Percentiles rank a stretch among this genome's conserved stretches.
These are phyloP conservation scores for Arthrobotrys megalospora DNA, from an alignment of 2,329 filamentous ascomycete species.

Conservation along the genomic window DNA sequence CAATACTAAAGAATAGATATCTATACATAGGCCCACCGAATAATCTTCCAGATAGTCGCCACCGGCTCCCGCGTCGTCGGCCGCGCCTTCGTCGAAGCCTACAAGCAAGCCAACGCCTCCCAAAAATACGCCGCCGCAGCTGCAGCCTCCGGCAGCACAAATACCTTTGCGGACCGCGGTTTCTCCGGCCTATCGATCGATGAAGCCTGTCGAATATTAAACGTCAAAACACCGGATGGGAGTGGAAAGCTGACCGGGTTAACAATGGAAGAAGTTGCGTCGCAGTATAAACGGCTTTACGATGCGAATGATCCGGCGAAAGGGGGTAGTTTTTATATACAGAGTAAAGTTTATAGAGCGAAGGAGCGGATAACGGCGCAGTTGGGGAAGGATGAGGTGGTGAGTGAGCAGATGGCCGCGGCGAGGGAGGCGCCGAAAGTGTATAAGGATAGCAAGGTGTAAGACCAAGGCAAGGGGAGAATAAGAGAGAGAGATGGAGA, in stretches of 20 bases:
- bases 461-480: neutral
- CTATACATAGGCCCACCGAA: constrained; percentile 82
- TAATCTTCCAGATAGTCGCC: constrained; percentile 92
- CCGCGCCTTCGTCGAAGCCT: constrained; percentile 92
- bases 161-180: constrained; percentile 69
- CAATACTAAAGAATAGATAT: too few relatives aligned
- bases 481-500: neutral
- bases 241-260: constrained; percentile 74
- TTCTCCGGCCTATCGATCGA: constrained; percentile 84
- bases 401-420: constrained; percentile 71
- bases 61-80: constrained; percentile 92
- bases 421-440: constrained; percentile 81
- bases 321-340: constrained; percentile 96
- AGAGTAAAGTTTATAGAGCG: constrained; percentile 94
- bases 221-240: constrained; percentile 85
- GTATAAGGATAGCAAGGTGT: constrained; percentile 72
- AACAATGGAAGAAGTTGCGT: constrained; percentile 83
- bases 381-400: constrained; percentile 78
- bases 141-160: constrained; percentile 68
- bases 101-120: constrained; percentile 92
- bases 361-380: constrained; percentile 93
- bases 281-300: constrained; percentile 93
- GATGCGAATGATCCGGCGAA: constrained; percentile 95
- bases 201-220: constrained; percentile 96
- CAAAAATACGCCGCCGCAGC: constrained; percentile 82